Percentiles rank a stretch among this genome's conserved stretches.
These are phyloP conservation scores for Mycena epipterygia DNA, from an alignment of 768 basidiomycete genomes.

Conservation along the genomic window DNA sequence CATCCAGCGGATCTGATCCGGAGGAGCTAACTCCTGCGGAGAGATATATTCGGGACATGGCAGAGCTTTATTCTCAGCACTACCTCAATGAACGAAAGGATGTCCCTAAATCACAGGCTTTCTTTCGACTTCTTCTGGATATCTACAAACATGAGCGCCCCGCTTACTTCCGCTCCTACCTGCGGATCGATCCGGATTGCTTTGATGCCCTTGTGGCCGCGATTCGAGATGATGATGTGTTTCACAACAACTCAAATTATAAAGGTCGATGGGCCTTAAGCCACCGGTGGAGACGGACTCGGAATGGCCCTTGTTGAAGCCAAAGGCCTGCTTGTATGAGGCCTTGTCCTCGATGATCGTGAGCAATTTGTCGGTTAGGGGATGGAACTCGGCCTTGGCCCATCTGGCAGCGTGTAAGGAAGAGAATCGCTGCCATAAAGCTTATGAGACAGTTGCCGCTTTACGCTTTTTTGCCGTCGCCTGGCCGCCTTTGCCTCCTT, in stretches of 20 bases:
- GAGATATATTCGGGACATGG: neutral
- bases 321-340: too few species aligned
- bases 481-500: neutral
- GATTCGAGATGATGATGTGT: slow-evolving; percentile 41
- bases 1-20: neutral
- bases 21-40: neutral
- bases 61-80: neutral
- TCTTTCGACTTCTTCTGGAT: neutral
- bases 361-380: neutral
- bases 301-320: too few species aligned
- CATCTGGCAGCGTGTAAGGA: neutral
- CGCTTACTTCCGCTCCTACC: slow-evolving; percentile 33
- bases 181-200: slow-evolving; percentile 39
- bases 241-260: slow-evolving; percentile 43
- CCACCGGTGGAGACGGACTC: too few species aligned
- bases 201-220: slow-evolving; percentile 40
- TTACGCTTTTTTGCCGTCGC: too few species aligned
- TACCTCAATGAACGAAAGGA: neutral
- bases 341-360: neutral
- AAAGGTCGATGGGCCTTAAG: too few species aligned
- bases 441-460: too few species aligned
- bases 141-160: neutral
- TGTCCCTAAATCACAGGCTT: neutral
- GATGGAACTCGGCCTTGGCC: neutral
- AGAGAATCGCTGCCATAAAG: too few species aligned